Percentiles rank a stretch among this genome's conserved stretches.
Evolutionary conservation across 192 early-diverging fungal genomes (phyloP).

Genomic region (Podila epicladia): DNA sequence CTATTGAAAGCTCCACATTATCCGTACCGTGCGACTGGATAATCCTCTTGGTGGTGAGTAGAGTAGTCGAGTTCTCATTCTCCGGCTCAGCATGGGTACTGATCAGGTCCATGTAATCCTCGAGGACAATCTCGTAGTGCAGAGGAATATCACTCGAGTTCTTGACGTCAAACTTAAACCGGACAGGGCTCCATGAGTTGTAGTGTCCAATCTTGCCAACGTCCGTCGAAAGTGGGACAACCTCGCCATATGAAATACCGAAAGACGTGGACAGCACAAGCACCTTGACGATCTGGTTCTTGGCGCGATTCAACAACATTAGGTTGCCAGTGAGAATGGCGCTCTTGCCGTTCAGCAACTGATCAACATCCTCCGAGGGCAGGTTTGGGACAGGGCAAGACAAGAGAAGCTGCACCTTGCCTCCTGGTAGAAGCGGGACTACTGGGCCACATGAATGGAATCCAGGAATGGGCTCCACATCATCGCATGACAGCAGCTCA

Average conservation of each 20-base stretch:
- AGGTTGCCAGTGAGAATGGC: conserved; percentile 66
- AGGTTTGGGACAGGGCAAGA: conserved; percentile 63
- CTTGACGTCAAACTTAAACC: conserved; percentile 67
- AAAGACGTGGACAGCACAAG: conserved; percentile 70
- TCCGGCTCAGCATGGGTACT: conserved; percentile 4
- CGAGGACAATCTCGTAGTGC: conserved; percentile 62
- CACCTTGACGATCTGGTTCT: conserved; percentile 61
- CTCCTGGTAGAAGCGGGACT: conserved; percentile 52
- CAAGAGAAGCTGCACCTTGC: conserved; percentile 59
- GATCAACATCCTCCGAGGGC: conserved; percentile 38
- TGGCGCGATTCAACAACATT: conserved; percentile 64
- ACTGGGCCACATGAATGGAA: conserved; percentile 54
- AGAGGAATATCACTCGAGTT: conserved; percentile 75
- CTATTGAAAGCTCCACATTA: conserved; percentile 66
- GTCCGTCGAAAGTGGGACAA: conserved; percentile 62
- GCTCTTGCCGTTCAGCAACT: conserved; percentile 62
- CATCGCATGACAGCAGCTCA: neutral
- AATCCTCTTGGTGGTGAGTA: conserved; percentile 23
- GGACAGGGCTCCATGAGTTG: conserved; percentile 73
- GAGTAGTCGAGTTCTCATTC: neutral
- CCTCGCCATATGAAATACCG: conserved; percentile 65
- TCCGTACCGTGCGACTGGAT: conserved; percentile 47
- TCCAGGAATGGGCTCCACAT: conserved; percentile 16
- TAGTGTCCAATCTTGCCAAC: conserved; percentile 83
- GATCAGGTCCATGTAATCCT: conserved; percentile 58